Percentiles rank a stretch among this genome's conserved stretches.
phyloP scores from a whole-genome alignment of 106 monocot species.

The Dioscorea dumetorum region DNA sequence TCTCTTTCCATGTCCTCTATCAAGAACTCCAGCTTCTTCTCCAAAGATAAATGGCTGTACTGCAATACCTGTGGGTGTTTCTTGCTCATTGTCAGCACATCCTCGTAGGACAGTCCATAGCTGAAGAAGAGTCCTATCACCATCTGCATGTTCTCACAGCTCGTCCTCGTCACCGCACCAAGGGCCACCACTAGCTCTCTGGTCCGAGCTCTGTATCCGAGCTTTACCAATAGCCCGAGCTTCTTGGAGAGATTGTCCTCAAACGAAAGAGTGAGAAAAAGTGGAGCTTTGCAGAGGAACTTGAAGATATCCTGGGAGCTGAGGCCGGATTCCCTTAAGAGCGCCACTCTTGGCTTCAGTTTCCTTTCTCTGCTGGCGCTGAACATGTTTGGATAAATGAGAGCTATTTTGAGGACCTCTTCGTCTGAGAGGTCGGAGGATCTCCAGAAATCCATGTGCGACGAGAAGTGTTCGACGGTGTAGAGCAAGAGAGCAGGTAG shows the following conservation, averaged over 20 bases:
- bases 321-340: constrained; percentile 43
- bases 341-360: constrained; percentile 40
- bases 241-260: constrained; percentile 57
- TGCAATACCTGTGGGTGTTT: constrained; percentile 82
- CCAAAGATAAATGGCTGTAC: constrained; percentile 47
- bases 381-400: constrained; percentile 70
- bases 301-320: constrained; percentile 31
- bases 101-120: constrained; percentile 40
- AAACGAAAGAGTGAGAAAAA: constrained; percentile 55
- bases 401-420: constrained; percentile 51
- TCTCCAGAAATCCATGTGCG: constrained; percentile 57
- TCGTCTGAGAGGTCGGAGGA: constrained; percentile 38
- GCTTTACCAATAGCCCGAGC: constrained; percentile 47
- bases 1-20: constrained; percentile 61
- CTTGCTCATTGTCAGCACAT: constrained; percentile 59
- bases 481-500: constrained; percentile 54
- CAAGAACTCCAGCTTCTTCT: constrained; percentile 73
- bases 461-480: constrained; percentile 38
- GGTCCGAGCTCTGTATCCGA: constrained; percentile 51
- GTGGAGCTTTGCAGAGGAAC: constrained; percentile 58
- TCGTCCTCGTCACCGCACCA: constrained; percentile 50
- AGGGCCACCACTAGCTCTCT: constrained; percentile 45
- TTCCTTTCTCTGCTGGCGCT: constrained; percentile 64
- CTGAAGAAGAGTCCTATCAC: constrained; percentile 43
- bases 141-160: constrained; percentile 65